Base-by-base conservation (phyloP, 2,329 filamentous ascomycete genomes). In the Chalara sp. region DNA sequence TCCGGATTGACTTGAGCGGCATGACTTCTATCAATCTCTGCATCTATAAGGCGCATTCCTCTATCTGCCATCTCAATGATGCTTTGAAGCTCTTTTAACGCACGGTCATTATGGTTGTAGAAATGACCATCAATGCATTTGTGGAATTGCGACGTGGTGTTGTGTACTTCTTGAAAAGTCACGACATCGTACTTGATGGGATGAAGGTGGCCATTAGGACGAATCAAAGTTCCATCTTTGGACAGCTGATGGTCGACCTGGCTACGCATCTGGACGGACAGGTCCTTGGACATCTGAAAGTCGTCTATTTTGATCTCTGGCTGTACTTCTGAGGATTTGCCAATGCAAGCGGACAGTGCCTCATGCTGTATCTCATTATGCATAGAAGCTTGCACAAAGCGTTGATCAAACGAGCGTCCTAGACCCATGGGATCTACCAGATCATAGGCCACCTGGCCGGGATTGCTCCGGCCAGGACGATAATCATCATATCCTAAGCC, bases 401-500 rank as follows among this genome's bases (percentile, higher is more conserved):
- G 58, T 44, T 63, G 57, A 48, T 67, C 65, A 40, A 67, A 64
- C 5, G 56, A 60, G 28, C 56, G 53, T 31, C 56, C 46, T 3
- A 50, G 46, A 7, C 50, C 54, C 3, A 53, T 53, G 28, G 60
- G 59, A 40, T 66, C 63, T 30, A 43, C 44, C 31, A 64, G 53
- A 47, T 67, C 65, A 47, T 61, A 66, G 3, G 50, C 52, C 28
- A 51, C 43, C 31, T 46, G 44, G 13, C 56, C 47, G 1, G 58
- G 55, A 30, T 59, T 53, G 21, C 21, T 21, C 30, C 45, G 44
- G 13, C 56, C 47, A 1, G 58, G 55, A 30, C 59, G 53, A 43
- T 59, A 64, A 45, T 64, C 63, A 54, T 65, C 63, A 47, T 67
- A 67, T 49, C 63, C 63, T n/a, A 67, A 52, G 6, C 58, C 59